Evolutionary conservation across 1,284 basidiomycete genomes (phyloP).

Genomic region (Laetiporus sulphureus): DNA sequence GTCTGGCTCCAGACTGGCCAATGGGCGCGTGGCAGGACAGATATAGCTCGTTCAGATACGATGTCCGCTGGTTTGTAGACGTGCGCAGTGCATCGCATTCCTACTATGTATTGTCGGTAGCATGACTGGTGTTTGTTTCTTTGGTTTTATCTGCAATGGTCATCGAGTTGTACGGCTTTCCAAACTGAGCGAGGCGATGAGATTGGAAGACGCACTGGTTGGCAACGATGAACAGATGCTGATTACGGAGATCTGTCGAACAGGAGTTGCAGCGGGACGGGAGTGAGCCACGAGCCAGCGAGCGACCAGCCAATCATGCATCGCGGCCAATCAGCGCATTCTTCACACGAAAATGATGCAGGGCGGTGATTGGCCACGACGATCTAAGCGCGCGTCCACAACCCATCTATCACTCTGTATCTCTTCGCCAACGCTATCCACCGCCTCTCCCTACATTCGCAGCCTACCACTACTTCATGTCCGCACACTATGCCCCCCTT

Average conservation of each 20-base stretch:
- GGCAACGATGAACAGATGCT: background rate
- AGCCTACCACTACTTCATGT: constrained; percentile 33
- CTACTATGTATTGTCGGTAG: too few species aligned
- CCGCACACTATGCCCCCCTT: constrained; percentile 63
- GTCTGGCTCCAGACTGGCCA: constrained; percentile 6
- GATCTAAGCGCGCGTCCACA: too few species aligned
- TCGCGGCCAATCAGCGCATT: background rate
- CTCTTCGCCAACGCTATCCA: background rate
- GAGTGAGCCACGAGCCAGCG: background rate
- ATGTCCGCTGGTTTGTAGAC: too few species aligned
- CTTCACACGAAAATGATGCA: background rate
- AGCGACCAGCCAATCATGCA: background rate
- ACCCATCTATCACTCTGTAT: background rate
- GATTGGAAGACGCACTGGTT: too few species aligned
- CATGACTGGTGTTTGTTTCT: too few species aligned
- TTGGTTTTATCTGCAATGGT: too few species aligned
- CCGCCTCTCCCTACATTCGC: constrained; percentile 5
- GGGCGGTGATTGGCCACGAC: background rate
- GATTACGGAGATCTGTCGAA: background rate
- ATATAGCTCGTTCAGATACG: constrained; percentile 3
- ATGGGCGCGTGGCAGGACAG: constrained; percentile 1
- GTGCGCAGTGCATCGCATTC: too few species aligned
- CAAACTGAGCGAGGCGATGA: too few species aligned
- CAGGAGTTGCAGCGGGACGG: background rate
- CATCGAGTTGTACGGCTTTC: too few species aligned